These are phyloP conservation scores for Candolleomyces efflorescens DNA, from an alignment of 768 basidiomycete species.

Conservation along the genomic window DNA sequence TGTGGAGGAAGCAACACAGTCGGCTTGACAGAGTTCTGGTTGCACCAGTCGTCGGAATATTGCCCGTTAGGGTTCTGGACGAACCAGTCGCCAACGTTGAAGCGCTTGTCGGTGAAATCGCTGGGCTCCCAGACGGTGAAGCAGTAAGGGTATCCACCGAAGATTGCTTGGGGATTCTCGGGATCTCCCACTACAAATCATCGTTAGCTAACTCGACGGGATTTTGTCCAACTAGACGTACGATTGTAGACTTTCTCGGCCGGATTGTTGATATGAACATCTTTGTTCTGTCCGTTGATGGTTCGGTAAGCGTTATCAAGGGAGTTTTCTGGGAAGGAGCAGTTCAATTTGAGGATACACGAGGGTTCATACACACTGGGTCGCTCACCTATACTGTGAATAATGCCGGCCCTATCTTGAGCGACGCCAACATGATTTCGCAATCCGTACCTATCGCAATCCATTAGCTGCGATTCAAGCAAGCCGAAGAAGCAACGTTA, in stretches of 20 bases:
- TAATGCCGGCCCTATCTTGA: constrained; percentile 10
- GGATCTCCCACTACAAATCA: constrained; percentile 7
- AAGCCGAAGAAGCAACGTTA: not conserved
- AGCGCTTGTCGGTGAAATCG: constrained; percentile 9
- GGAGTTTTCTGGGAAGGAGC: constrained; percentile 6
- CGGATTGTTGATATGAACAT: constrained; percentile 14
- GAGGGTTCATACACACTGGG: not conserved
- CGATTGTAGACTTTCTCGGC: constrained; percentile 11
- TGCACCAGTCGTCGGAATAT: constrained; percentile 10
- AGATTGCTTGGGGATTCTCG: constrained; percentile 1
- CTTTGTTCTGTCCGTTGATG: constrained; percentile 4
- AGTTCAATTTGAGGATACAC: not conserved
- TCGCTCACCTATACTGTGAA: constrained; percentile 5
- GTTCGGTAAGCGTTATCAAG: constrained; percentile 10
- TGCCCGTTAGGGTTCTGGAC: constrained; percentile 8
- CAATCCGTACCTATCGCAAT: constrained; percentile 5
- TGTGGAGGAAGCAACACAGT: constrained; percentile 7
- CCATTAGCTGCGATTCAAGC: not conserved
- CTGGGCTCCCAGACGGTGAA: constrained; percentile 8
- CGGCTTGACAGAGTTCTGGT: constrained; percentile 6
- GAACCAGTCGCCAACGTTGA: constrained; percentile 15
- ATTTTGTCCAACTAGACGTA: not conserved
- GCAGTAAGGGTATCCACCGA: constrained; percentile 14
- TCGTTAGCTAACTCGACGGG: not conserved
- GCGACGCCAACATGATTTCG: constrained; percentile 13